Percentiles rank a stretch among this genome's conserved stretches.
phyloP scores from a whole-genome alignment of 805 yeast species.

The Ogataea polymorpha region DNA sequence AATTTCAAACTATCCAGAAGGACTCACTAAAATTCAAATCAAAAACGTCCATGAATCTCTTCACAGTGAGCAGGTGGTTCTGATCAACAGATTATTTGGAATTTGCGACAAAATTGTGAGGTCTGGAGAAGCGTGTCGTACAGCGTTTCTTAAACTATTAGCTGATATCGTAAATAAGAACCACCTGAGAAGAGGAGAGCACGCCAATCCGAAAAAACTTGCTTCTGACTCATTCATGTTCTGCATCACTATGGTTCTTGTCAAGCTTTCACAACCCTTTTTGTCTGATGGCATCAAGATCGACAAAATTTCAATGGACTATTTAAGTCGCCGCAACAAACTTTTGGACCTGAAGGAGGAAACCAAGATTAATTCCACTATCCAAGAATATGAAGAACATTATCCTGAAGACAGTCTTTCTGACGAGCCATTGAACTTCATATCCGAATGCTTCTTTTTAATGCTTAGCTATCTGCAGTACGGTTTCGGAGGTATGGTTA shows the following conservation, averaged over 20 bases:
- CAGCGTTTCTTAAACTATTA: constrained; percentile 62
- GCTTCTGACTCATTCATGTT: constrained; percentile 81
- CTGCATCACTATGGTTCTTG: constrained; percentile 65
- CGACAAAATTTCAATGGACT: constrained; percentile 73
- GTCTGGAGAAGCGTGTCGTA: constrained; percentile 64
- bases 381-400: constrained; percentile 62
- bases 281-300: constrained; percentile 61
- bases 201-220: constrained; percentile 61
- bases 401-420: constrained; percentile 36
- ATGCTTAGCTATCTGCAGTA: constrained; percentile 78
- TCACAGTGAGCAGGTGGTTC: constrained; percentile 59
- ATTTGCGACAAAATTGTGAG: constrained; percentile 74
- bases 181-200: constrained; percentile 85
- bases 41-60: constrained; percentile 54
- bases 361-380: constrained; percentile 76
- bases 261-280: constrained; percentile 80
- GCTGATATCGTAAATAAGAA: constrained; percentile 73
- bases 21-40: constrained; percentile 40
- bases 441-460: constrained; percentile 85
- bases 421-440: constrained; percentile 58
- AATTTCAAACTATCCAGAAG: constrained; percentile 40
- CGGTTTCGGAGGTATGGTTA: constrained; percentile 79
- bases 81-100: constrained; percentile 61
- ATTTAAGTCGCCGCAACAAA: constrained; percentile 49
- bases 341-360: constrained; percentile 73